Conservation (phyloP, 2,329 filamentous ascomycete species). For the Laburnicola sp. region DNA sequence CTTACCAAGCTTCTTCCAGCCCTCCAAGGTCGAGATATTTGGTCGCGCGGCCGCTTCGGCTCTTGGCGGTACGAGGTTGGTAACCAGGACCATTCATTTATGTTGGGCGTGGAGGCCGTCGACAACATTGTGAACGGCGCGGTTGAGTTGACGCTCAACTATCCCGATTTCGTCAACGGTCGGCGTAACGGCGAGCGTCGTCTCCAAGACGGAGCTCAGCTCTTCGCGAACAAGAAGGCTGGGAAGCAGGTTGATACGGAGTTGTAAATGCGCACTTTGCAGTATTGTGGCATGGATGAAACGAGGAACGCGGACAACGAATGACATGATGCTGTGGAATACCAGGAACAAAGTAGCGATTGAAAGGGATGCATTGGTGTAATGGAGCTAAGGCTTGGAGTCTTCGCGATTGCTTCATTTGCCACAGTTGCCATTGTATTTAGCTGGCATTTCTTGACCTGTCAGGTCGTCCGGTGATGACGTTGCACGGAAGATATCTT, state of each 20-base stretch:
- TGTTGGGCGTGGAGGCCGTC: constrained; percentile 91
- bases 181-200: constrained; percentile 69
- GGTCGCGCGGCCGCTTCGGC: constrained; percentile 94
- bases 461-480: too few species aligned
- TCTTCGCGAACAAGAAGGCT: constrained; percentile 53
- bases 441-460: background rate
- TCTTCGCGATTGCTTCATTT: background rate
- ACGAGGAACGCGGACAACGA: background rate
- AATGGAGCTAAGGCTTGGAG: background rate
- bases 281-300: background rate
- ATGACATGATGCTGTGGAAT: constrained; percentile 16
- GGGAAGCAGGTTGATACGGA: constrained; percentile 15
- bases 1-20: constrained; percentile 90
- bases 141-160: constrained; percentile 91
- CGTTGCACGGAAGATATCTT: too few species aligned
- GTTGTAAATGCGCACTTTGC: background rate
- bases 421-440: background rate
- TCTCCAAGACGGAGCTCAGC: constrained; percentile 63
- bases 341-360: constrained; percentile 14
- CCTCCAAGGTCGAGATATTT: constrained; percentile 88
- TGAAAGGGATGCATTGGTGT: constrained; percentile 6
- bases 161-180: constrained; percentile 91
- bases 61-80: constrained; percentile 97
- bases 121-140: constrained; percentile 88
- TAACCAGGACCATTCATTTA: constrained; percentile 98